Evolutionary conservation across 768 basidiomycete species (phyloP).

Genomic region (Rhizopogon roseolus): DNA sequence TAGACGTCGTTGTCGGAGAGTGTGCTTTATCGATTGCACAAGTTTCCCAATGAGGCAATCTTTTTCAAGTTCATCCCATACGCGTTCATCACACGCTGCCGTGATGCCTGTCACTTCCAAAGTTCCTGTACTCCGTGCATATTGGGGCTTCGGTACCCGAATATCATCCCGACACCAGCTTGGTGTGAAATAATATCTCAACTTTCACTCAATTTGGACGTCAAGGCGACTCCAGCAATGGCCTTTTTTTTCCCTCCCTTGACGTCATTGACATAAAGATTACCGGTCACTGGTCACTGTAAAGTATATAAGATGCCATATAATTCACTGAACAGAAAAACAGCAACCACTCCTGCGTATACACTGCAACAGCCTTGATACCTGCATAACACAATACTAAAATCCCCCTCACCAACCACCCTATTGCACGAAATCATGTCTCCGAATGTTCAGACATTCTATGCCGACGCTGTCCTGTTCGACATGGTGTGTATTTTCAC

Average conservation of each 20-base stretch:
- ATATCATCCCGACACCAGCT: too few species aligned
- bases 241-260: constrained; percentile 15
- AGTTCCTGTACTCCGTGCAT: not conserved
- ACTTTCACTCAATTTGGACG: not conserved
- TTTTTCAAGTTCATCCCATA: constrained; percentile 5
- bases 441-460: constrained; percentile 32
- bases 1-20: too few species aligned
- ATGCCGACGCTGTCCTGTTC: constrained; percentile 57
- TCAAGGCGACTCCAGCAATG: constrained; percentile 5
- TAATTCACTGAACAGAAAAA: not conserved
- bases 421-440: constrained; percentile 14
- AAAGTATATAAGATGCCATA: constrained; percentile 15
- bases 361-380: not conserved
- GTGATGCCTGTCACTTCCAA: not conserved
- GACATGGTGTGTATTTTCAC: constrained; percentile 54
- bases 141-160: not conserved
- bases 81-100: too few species aligned
- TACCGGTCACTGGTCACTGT: not conserved
- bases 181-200: not conserved
- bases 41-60: constrained; percentile 4
- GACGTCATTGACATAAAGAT: constrained; percentile 16
- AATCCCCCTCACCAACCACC: not conserved
- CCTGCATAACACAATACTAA: not conserved
- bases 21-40: not conserved
- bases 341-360: not conserved